These are phyloP conservation scores for Mucor velutinosus DNA, from an alignment of 371 early-diverging fungal genomes.

Conservation along the genomic window DNA sequence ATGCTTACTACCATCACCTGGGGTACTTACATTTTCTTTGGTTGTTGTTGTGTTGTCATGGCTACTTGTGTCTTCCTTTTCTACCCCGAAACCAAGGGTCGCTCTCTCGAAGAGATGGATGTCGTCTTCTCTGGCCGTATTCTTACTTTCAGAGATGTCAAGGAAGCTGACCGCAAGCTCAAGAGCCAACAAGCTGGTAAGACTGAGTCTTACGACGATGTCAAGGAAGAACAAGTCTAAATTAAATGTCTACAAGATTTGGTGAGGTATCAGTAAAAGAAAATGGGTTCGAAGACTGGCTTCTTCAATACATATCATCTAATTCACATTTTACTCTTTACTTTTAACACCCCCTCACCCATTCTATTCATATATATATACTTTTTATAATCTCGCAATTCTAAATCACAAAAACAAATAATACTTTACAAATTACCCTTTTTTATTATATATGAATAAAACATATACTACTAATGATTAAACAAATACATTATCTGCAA, in stretches of 20 bases:
- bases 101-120: constrained; percentile 65
- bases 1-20: constrained; percentile 49
- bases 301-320: constrained; percentile 1
- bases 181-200: background rate
- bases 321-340: background rate
- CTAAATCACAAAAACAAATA: background rate
- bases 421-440: background rate
- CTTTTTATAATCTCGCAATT: background rate
- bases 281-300: background rate
- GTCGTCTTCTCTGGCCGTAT: constrained; percentile 46
- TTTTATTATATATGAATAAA: background rate
- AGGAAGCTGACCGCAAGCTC: constrained; percentile 7
- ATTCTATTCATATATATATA: constrained; percentile 1
- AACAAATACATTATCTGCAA: background rate
- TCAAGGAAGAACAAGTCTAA: constrained; percentile 8
- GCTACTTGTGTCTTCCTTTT: constrained; percentile 42
- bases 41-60: constrained; percentile 49
- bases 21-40: constrained; percentile 66
- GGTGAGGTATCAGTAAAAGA: background rate
- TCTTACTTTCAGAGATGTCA: constrained; percentile 25
- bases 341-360: background rate
- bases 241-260: background rate
- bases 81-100: constrained; percentile 63
- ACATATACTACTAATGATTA: background rate
- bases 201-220: constrained; percentile 7